Evolutionary conservation across 2,329 filamentous ascomycete genomes (phyloP).

Genomic region (Helotiales sp.): DNA sequence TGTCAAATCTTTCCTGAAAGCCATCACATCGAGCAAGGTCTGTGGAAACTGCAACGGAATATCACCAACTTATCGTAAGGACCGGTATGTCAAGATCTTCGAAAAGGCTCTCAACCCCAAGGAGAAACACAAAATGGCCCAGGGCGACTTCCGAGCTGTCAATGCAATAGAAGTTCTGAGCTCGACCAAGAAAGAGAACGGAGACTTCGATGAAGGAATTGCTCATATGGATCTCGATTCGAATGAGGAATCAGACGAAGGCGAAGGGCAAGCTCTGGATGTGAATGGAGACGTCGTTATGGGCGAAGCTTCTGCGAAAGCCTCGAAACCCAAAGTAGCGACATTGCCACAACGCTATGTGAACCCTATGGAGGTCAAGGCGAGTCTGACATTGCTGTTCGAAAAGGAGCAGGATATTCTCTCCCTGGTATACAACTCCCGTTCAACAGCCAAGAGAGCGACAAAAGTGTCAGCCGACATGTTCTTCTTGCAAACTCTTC

Average conservation of each 20-base stretch:
- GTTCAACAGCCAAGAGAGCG: conserved; percentile 54
- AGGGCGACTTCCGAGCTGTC: conserved; percentile 54
- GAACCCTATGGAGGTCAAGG: conserved; percentile 79
- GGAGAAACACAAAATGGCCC: conserved; percentile 75
- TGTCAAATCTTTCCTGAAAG: conserved; percentile 78
- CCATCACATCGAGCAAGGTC: conserved; percentile 67
- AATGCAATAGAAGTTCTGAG: conserved; percentile 38
- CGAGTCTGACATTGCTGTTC: conserved; percentile 77
- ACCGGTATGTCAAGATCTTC: conserved; percentile 91
- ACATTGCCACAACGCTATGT: conserved; percentile 68
- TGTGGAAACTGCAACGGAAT: conserved; percentile 70
- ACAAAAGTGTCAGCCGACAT: conserved; percentile 73
- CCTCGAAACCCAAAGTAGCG: conserved; percentile 39
- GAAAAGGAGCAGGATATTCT: conserved; percentile 84
- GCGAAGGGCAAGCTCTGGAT: conserved; percentile 48
- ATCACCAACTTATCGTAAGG: conserved; percentile 83
- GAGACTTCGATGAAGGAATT: conserved; percentile 62
- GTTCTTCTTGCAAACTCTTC: conserved; percentile 86
- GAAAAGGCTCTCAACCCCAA: conserved; percentile 75
- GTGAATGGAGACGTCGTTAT: conserved; percentile 60
- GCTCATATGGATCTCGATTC: conserved; percentile 61
- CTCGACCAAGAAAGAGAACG: conserved; percentile 40
- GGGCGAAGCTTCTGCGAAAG: conserved; percentile 46
- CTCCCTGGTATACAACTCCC: conserved; percentile 79
- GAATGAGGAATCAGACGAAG: conserved; percentile 44